Conservation (phyloP, 257 asterid genomes). For the Handroanthus guayacan region DNA sequence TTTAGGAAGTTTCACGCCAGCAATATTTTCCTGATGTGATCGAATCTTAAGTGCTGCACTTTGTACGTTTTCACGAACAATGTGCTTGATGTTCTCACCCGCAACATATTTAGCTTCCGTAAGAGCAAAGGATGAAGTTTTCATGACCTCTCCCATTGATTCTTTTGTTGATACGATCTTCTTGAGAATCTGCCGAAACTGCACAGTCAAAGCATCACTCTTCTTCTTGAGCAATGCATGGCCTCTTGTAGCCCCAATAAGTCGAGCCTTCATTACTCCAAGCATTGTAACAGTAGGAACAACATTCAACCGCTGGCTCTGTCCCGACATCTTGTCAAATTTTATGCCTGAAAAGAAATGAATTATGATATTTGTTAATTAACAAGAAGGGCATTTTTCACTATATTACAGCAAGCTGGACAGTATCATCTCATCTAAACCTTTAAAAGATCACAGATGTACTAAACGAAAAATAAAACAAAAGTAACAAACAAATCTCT, state of each 20-base stretch:
- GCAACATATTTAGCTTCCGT: slow-evolving; percentile 63
- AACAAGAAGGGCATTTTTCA: not conserved
- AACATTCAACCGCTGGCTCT: slow-evolving; percentile 58
- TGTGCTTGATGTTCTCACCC: slow-evolving; percentile 59
- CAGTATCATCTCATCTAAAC: not conserved
- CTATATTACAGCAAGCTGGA: not conserved
- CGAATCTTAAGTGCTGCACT: slow-evolving; percentile 52
- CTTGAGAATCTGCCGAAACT: slow-evolving; percentile 57
- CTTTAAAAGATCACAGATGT: not conserved
- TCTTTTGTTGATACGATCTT: slow-evolving; percentile 59
- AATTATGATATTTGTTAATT: not conserved
- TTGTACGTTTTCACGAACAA: slow-evolving; percentile 53
- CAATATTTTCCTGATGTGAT: slow-evolving; percentile 56
- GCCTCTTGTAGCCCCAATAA: slow-evolving; percentile 62
- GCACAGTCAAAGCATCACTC: slow-evolving; percentile 63
- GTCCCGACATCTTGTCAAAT: slow-evolving; percentile 54
- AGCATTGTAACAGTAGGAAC: slow-evolving; percentile 63
- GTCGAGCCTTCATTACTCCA: slow-evolving; percentile 60
- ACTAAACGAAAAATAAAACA: not conserved
- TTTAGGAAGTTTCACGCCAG: slow-evolving; percentile 65
- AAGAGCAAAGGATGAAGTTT: slow-evolving; percentile 54
- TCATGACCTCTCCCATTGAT: slow-evolving; percentile 58
- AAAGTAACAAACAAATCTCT: not conserved
- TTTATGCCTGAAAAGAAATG: slow-evolving; percentile 38
- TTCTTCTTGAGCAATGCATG: slow-evolving; percentile 66